phyloP scores from a whole-genome alignment of 306 rosid genomes.

The Morella rubra region DNA sequence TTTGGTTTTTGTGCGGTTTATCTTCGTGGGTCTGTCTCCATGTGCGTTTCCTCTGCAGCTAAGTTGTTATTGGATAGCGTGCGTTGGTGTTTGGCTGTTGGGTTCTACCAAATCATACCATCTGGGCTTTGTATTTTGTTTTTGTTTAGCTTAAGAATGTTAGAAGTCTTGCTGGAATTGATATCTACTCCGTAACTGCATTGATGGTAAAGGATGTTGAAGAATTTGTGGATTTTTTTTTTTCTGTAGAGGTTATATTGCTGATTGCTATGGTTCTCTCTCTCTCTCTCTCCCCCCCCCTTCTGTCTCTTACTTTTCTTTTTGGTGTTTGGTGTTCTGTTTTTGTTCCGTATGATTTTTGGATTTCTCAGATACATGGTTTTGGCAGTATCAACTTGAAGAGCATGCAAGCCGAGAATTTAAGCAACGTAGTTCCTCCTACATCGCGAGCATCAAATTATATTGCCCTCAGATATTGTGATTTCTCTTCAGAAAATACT shows the following conservation, averaged over 20 bases:
- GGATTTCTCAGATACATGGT: slow-evolving; percentile 74
- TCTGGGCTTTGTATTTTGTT: not conserved
- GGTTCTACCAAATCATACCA: slow-evolving; percentile 9
- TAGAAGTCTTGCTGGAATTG: not conserved
- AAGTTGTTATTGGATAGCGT: not conserved
- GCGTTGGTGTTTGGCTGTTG: slow-evolving; percentile 22
- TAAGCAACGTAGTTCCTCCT: slow-evolving; percentile 73
- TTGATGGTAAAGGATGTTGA: not conserved
- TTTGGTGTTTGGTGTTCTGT: slow-evolving; percentile 28
- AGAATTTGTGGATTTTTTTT: too few species aligned
- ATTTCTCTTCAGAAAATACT: slow-evolving; percentile 42
- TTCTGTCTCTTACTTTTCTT: slow-evolving; percentile 7
- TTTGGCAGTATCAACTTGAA: slow-evolving; percentile 97
- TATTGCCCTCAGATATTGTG: slow-evolving; percentile 77
- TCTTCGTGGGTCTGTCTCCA: slow-evolving; percentile 15
- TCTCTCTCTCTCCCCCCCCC: not conserved
- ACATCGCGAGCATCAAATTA: slow-evolving; percentile 86
- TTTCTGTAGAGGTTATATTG: not conserved
- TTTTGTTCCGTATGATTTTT: slow-evolving; percentile 46
- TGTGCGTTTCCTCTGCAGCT: slow-evolving; percentile 2
- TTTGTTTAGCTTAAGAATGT: not conserved
- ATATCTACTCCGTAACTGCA: not conserved
- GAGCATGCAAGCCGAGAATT: slow-evolving; percentile 84
- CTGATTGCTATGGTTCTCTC: slow-evolving; percentile 13
- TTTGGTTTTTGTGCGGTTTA: not conserved